These are phyloP conservation scores for Phytophthora pseudosyringae DNA, from an alignment of 352 stramenopile genomes.

Conservation along the genomic window DNA sequence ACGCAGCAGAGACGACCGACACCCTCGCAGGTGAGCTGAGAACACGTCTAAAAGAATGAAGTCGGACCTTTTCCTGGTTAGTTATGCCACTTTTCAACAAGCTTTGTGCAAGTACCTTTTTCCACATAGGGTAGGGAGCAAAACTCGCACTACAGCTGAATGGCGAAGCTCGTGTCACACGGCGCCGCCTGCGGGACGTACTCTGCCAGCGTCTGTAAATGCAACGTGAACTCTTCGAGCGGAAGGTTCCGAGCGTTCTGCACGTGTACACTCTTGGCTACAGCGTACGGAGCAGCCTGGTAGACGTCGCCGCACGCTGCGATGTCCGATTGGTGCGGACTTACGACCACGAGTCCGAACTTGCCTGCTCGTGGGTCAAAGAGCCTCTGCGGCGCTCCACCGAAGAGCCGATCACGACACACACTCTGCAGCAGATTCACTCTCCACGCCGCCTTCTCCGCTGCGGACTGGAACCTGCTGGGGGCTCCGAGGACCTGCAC, in stretches of 20 bases:
- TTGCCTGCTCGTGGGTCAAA: conserved; percentile 42
- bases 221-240: conserved; percentile 61
- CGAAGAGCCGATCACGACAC: conserved; percentile 64
- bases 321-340: conserved; percentile 62
- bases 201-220: conserved; percentile 59
- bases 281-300: conserved; percentile 60
- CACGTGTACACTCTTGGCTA: conserved; percentile 68
- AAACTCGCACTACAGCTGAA: conserved; percentile 38
- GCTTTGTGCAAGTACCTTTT: too few species aligned
- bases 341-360: conserved; percentile 69
- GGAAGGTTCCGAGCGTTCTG: conserved; percentile 54
- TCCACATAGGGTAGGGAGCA: too few species aligned
- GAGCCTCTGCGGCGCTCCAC: conserved; percentile 49
- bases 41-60: conserved; percentile 20
- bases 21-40: conserved; percentile 34
- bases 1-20: conserved; percentile 44
- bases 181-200: conserved; percentile 62
- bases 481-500: conserved; percentile 69
- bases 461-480: conserved; percentile 54
- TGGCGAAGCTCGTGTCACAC: conserved; percentile 60
- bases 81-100: too few species aligned
- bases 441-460: conserved; percentile 62
- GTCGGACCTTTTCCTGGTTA: conserved; percentile 13
- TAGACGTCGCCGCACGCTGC: conserved; percentile 56
- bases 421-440: conserved; percentile 61